Base-by-base conservation (phyloP, 169 alveolate genomes). In the Theileria equi region DNA sequence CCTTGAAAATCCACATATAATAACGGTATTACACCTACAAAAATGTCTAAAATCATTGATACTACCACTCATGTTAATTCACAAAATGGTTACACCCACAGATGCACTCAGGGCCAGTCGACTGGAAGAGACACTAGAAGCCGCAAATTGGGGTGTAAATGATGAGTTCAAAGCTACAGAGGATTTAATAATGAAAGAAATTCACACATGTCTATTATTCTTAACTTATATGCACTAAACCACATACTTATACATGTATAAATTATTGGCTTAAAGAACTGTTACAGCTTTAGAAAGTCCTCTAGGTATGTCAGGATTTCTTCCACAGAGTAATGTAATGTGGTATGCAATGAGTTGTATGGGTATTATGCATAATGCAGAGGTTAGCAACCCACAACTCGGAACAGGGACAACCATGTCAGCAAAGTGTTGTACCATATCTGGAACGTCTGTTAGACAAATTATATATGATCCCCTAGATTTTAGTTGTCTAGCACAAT, bases 401-500 rank as follows among this genome's bases (percentile, higher is more conserved):
- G 93, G 93, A 28, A 89, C 67, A 29, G 67, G 48, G 29, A 93
- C 84, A 61, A 83, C 68, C 40, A 87, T 93, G 57, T 92, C 95
- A 8, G 93, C 94, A 44, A 89, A 65, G 47, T 88, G 92, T 7
- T 73, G 80, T 25, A 87, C 90, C 41, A 86, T 60, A 16, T 55
- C 87, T 53, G 84, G 91, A 61, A 82, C 81, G 57, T 93, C 95
- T 0, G 98, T 94, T 31, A 96, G 61, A 50, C 94, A 92, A 57
- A 96, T 88, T 16, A 96, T 89, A 44, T 80, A 84, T 0, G 98
- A 97, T 11, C 97, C 96, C 67, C 98, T 86, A 13, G 96, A 92
- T 73, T 92, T 91, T 26, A 96, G 95, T 78, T 95, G 98, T 62
- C 88, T 92, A 0, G 96, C 92, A 2, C 96, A 93, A 59, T 83